Conservation (phyloP, 2,329 filamentous ascomycete genomes). For the Stachybotrys chartarum region DNA sequence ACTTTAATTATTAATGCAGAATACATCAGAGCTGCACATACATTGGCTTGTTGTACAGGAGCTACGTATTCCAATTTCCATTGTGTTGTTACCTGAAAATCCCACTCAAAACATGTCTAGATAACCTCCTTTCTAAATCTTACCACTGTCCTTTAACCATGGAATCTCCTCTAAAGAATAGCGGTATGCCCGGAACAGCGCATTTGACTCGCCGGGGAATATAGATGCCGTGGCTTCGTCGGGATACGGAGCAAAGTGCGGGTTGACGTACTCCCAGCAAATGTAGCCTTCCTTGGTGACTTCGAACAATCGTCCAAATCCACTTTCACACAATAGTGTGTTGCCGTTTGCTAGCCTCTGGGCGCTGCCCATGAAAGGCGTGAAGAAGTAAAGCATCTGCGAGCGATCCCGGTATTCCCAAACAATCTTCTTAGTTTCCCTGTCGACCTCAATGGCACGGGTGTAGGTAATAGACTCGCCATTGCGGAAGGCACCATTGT, state of each 20-base stretch:
- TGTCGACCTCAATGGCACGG: conserved; percentile 16
- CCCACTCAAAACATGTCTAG: too few relatives aligned
- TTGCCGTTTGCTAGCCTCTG: conserved; percentile 19
- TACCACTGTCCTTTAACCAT: conserved; percentile 10
- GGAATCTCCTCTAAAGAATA: conserved; percentile 19
- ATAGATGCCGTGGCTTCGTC: conserved; percentile 14
- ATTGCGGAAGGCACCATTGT: conserved; percentile 19
- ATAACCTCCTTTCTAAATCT: neutral
- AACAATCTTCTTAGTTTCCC: conserved; percentile 13
- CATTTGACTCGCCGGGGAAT: conserved; percentile 21
- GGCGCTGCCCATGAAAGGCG: conserved; percentile 21
- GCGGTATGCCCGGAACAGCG: conserved; percentile 17
- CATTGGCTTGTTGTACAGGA: too few relatives aligned
- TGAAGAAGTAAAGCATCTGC: conserved; percentile 21
- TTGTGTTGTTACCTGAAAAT: too few relatives aligned
- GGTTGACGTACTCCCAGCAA: conserved; percentile 22
- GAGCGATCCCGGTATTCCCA: conserved; percentile 21
- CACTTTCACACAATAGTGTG: conserved; percentile 19
- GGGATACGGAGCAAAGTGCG: conserved; percentile 16
- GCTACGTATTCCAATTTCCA: too few relatives aligned
- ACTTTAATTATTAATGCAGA: too few relatives aligned
- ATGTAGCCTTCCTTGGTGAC: conserved; percentile 16
- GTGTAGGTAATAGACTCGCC: conserved; percentile 20
- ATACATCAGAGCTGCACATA: too few relatives aligned
- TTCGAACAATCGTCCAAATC: conserved; percentile 17